These are phyloP conservation scores for Termitomyces sp. DNA, from an alignment of 768 basidiomycete genomes.

Conservation along the genomic window DNA sequence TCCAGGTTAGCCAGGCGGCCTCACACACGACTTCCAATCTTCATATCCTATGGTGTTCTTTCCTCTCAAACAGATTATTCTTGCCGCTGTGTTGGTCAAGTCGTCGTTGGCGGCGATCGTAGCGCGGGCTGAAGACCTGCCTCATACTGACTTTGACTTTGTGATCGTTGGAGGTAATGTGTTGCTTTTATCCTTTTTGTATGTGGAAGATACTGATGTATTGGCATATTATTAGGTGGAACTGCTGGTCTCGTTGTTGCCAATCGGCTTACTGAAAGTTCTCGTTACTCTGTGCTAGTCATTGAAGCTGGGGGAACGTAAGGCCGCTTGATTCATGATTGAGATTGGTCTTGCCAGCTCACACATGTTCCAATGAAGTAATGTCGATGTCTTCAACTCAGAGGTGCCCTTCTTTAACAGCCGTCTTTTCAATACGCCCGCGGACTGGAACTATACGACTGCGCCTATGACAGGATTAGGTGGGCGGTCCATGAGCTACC, in stretches of 20 bases:
- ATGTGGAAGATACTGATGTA: background rate
- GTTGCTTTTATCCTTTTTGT: background rate
- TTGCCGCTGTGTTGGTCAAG: background rate
- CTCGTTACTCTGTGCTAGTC: constrained; percentile 14
- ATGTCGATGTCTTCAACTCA: constrained; percentile 10
- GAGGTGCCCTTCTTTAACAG: constrained; percentile 18
- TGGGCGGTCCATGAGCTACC: constrained; percentile 12
- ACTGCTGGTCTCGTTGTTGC: constrained; percentile 19
- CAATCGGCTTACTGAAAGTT: constrained; percentile 15
- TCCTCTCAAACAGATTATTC: background rate
- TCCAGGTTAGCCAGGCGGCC: background rate
- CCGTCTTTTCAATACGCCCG: constrained; percentile 10
- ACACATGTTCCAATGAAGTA: background rate
- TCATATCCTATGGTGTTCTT: background rate
- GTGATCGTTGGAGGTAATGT: constrained; percentile 21
- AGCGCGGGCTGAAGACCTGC: constrained; percentile 8
- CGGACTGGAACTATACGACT: constrained; percentile 19
- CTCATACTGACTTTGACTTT: constrained; percentile 16
- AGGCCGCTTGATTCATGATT: background rate
- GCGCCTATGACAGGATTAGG: constrained; percentile 9
- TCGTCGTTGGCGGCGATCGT: constrained; percentile 5
- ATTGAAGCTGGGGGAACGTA: constrained; percentile 19
- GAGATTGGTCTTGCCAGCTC: background rate
- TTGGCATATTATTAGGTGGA: constrained; percentile 7
- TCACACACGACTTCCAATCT: background rate